Base-by-base conservation (phyloP, 495 filamentous ascomycete genomes). In the Chaetomium fimeti region DNA sequence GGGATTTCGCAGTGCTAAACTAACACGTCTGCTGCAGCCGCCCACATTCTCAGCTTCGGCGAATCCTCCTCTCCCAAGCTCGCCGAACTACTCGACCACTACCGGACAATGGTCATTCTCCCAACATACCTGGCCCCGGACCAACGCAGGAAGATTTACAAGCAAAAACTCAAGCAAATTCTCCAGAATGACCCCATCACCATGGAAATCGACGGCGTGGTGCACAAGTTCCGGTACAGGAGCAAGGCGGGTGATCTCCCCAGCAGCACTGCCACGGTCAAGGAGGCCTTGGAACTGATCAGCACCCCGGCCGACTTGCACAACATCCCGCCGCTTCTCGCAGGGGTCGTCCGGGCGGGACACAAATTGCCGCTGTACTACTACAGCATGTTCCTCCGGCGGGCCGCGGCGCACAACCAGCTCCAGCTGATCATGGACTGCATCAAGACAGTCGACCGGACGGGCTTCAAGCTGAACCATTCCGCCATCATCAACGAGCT, bases 21-120 rank as follows among this genome's bases (percentile, higher is more conserved):
- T 62, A 48, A 55, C 22, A 16, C 11, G 11, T 6, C 57, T 63
- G 25, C 24, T 29, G 42, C 32, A 70, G 69, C 63, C 63, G 45
- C 18, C 18, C 40, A 66, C 22, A 52, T 72, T 55, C 62, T 74
- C 56, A 57, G 55, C 25, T 82, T 82, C 67, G 60, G 66, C 4
- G 65, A 68, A 5, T 66, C 72, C 12, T 77, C 73, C 5, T 69
- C 70, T 8, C 60, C 72, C n/a, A 68, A 75, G 25, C 75, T 82
- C 48, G 66, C 78, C 60, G 47, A 71, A 28, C 42, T 74, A 18
- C 82, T 89, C 62, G 63, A 72, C 60, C 77, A 68, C n/a, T 82
- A 89, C 74, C 86, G 87, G 63, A 68, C 82, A 62, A 79, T 87
- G 53, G 76, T 89, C 70, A 85, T 93, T 74, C 80, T 91, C 16